A percentile compares a stretch with the other conserved stretches of the same genome.
phyloP scores from a whole-genome alignment of 1,139 yeast genomes.

The Scheffersomyces segobiensis region DNA sequence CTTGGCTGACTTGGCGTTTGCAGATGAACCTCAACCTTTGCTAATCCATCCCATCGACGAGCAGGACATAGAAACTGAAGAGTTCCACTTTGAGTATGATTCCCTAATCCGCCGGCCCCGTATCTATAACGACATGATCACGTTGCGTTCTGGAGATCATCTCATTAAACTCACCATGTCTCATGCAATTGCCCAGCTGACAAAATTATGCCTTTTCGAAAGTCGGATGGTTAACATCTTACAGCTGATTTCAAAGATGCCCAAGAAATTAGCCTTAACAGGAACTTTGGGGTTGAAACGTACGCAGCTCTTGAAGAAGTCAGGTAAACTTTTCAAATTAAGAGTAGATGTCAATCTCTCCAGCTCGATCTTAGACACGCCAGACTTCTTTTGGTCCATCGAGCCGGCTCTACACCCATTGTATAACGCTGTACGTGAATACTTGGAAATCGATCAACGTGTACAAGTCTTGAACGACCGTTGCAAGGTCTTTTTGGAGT shows the following conservation, averaged over 20 bases:
- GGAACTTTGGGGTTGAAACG: slow-evolving; percentile 81
- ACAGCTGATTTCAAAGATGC: slow-evolving; percentile 82
- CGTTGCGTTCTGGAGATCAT: slow-evolving; percentile 88
- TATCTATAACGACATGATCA: slow-evolving; percentile 91
- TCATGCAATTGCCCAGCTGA: slow-evolving; percentile 95
- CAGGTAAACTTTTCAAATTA: slow-evolving; percentile 85
- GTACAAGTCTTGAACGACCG: slow-evolving; percentile 91
- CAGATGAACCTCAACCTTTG: slow-evolving; percentile 48
- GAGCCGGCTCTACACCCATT: slow-evolving; percentile 95
- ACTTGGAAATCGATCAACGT: slow-evolving; percentile 90
- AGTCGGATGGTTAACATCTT: slow-evolving; percentile 84
- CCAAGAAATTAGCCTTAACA: slow-evolving; percentile 85
- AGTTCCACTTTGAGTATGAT: slow-evolving; percentile 89
- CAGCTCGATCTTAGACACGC: slow-evolving; percentile 89
- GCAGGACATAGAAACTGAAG: slow-evolving; percentile 92
- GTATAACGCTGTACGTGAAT: slow-evolving; percentile 86
- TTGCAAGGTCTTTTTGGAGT: slow-evolving; percentile 89
- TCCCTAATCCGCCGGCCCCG: slow-evolving; percentile 80
- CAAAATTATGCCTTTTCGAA: slow-evolving; percentile 87
- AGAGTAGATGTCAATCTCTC: slow-evolving; percentile 92
- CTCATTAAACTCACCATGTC: slow-evolving; percentile 89
- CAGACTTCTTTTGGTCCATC: slow-evolving; percentile 93
- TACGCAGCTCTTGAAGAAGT: slow-evolving; percentile 77
- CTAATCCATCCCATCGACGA: slow-evolving; percentile 79
- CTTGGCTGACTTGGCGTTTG: slow-evolving; percentile 88